Percentiles rank a stretch among this genome's conserved stretches.
Conservation (phyloP, 805 yeast genomes). For the Millerozyma miso region DNA sequence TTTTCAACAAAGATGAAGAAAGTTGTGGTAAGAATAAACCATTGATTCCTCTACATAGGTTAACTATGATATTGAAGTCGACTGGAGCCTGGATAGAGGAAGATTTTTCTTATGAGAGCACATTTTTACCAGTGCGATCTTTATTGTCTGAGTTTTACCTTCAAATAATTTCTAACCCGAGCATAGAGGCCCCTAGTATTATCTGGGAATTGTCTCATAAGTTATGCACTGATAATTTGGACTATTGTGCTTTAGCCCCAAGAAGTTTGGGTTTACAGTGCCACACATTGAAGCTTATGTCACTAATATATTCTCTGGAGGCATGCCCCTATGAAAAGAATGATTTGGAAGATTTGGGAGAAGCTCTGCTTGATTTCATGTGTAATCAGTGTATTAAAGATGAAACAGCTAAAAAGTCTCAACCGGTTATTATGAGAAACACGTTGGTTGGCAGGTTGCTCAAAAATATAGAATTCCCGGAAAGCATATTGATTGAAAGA, state of each 20-base stretch:
- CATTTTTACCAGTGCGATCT: conserved; percentile 48
- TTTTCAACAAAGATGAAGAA: conserved; percentile 24
- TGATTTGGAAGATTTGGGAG: neutral
- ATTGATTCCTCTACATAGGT: conserved; percentile 55
- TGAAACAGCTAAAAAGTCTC: conserved; percentile 18
- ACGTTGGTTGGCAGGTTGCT: conserved; percentile 31
- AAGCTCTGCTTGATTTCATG: neutral
- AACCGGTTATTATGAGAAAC: conserved; percentile 28
- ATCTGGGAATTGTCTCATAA: conserved; percentile 34
- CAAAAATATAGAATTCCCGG: conserved; percentile 3
- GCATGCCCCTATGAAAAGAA: neutral
- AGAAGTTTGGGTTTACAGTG: conserved; percentile 43
- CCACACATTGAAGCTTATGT: conserved; percentile 42
- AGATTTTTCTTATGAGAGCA: conserved; percentile 55
- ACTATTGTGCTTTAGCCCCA: conserved; percentile 34
- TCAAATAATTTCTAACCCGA: neutral
- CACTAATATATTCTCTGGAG: conserved; percentile 3
- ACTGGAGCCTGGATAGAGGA: conserved; percentile 58
- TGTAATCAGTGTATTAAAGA: conserved; percentile 16
- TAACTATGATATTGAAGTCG: conserved; percentile 55
- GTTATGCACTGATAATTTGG: conserved; percentile 42
- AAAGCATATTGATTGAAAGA: conserved; percentile 21
- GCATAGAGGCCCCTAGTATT: conserved; percentile 21
- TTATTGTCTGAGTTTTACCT: conserved; percentile 30
- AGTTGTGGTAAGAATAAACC: neutral